Percentiles rank a stretch among this genome's conserved stretches.
Conservation (phyloP, 805 yeast species). For the Candida nonsorbophila region DNA sequence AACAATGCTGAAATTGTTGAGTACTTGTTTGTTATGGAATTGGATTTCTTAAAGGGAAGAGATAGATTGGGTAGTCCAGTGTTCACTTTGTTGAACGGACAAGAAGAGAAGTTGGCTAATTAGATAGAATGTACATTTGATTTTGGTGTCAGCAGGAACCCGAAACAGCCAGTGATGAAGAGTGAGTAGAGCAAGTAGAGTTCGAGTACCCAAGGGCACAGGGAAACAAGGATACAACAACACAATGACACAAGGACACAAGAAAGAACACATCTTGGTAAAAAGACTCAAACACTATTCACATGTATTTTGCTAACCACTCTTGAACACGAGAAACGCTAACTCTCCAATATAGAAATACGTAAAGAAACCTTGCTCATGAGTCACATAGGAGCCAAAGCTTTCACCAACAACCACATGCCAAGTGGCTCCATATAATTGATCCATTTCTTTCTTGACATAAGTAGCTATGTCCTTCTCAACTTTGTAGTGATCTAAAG, state of each 20-base stretch:
- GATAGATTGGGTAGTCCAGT: constrained; percentile 80
- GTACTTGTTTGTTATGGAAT: constrained; percentile 87
- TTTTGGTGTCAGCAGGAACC: no score
- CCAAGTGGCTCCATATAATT: constrained; percentile 66
- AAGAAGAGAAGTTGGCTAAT: constrained; percentile 44
- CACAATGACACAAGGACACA: no score
- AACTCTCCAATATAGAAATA: constrained; percentile 66
- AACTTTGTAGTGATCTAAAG: constrained; percentile 36
- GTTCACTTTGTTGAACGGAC: constrained; percentile 86
- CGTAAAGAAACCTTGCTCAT: constrained; percentile 66
- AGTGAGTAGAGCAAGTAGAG: no score
- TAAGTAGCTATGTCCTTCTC: constrained; percentile 63
- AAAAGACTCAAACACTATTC: neutral
- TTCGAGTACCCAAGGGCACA: no score
- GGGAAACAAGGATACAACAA: no score
- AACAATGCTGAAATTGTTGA: constrained; percentile 71
- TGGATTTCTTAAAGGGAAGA: constrained; percentile 92
- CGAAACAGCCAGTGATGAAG: no score
- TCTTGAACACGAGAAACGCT: constrained; percentile 67
- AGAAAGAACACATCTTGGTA: neutral
- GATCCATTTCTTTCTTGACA: constrained; percentile 64
- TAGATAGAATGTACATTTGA: no score
- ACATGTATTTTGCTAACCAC: constrained; percentile 34
- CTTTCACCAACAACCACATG: constrained; percentile 77
- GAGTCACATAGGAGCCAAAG: constrained; percentile 77